A percentile compares a stretch with the other conserved stretches of the same genome.
These are phyloP conservation scores for Heimioporus sp. DNA, from an alignment of 768 basidiomycete species.

Conservation along the genomic window DNA sequence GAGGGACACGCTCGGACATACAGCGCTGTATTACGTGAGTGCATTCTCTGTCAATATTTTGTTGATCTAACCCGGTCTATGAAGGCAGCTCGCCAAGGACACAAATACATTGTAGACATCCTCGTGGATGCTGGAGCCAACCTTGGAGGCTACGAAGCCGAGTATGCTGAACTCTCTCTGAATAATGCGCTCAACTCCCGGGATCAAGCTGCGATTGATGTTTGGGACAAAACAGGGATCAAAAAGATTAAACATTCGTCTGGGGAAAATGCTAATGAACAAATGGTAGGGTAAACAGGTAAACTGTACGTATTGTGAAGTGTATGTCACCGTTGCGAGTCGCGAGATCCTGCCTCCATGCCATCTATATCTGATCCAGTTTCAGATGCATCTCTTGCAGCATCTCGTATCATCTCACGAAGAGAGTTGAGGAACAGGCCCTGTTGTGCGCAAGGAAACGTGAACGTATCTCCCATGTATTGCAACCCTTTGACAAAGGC, in stretches of 20 bases:
- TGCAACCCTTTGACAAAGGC: constrained; percentile 58
- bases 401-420: constrained; percentile 47
- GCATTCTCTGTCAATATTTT: not conserved
- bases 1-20: constrained; percentile 78
- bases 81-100: constrained; percentile 75
- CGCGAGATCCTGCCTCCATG: constrained; percentile 23
- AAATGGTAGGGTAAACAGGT: constrained; percentile 15
- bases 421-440: constrained; percentile 65
- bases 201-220: constrained; percentile 42
- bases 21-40: constrained; percentile 78
- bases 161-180: constrained; percentile 52
- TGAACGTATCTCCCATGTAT: constrained; percentile 63
- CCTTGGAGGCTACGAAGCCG: constrained; percentile 58
- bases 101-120: constrained; percentile 56
- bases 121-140: constrained; percentile 74
- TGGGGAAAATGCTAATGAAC: constrained; percentile 2
- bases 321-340: constrained; percentile 2
- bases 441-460: constrained; percentile 66
- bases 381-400: constrained; percentile 23
- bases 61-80: not conserved
- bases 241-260: not conserved
- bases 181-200: constrained; percentile 36
- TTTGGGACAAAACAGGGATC: constrained; percentile 59
- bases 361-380: constrained; percentile 26
- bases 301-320: constrained; percentile 3